Evolutionary conservation across 805 yeast species (phyloP), one percentile per base, ranked within the genome.

Genomic region (Millerozyma miso): DNA sequence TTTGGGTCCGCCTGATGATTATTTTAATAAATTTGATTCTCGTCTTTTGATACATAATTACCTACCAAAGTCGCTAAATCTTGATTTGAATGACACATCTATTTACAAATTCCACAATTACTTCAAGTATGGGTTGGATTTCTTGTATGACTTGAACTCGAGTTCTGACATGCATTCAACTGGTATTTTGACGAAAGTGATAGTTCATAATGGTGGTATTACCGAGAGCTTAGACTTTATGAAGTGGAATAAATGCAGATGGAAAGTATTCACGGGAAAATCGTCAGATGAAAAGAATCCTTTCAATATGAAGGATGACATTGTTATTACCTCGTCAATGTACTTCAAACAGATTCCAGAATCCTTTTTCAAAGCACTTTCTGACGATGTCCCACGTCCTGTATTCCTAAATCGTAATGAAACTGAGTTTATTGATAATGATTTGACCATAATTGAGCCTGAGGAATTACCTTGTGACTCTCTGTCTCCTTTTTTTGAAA

Each of bases 1-100:
- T 0, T 56, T 80, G 16, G 85, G 85, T 0, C 79, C 82, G 1
- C 85, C 86, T 0, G 77, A 77, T 37, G 81, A 75, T 37, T 65
- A 63, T 3, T 69, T 78, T 46, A 59, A 65, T 45, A 74, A 74
- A 47, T 65, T 67, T 39, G 79, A 73, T 46, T 64, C 70, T 2
- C 58, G 78, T 46, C 56, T 69, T 13, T 54, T 59, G 45, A 76
- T 69, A 31, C 78, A 67, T 54, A 63, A 62, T 31, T 68, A 63
- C 29, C 48, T 57, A 14, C 31, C 44, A 3, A 47, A 45, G 29
- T 49, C 49, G n/a, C 44, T 44, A n/a, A 41, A 35, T 18, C 16
- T 51, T 7, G 39, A 45, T 15, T 33, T 50, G 5, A 37, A 42
- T 14, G 42, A 50, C 45, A 36, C 19, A 10, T 38, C 41, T 16